Evolutionary conservation across 495 filamentous ascomycete genomes (phyloP), one percentile per base, ranked within the genome.

Genomic region (Margaritispora aquatica): DNA sequence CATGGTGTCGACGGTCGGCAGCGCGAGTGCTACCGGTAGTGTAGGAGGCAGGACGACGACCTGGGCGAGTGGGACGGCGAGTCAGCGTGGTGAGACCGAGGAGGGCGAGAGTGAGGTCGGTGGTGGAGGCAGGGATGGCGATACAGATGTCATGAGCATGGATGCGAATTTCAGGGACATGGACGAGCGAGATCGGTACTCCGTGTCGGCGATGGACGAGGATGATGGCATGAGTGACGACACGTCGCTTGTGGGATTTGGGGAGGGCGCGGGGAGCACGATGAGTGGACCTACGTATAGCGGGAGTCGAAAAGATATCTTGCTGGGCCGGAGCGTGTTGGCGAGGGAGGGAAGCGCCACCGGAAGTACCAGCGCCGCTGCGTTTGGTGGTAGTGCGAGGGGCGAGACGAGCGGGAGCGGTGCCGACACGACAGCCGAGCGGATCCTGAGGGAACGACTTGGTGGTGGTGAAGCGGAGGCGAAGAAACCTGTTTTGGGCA

Each of bases 231-330:
- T 92, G 76, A 90, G 87, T 59, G 91, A 96, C 62, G 89, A 92
- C 63, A 88, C 84, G 0, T 87, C 82, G 64, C 74, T 96, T 26
- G 91, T 95, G 9, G 92, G 84, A 0, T 95, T 95, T 59, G 92
- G 92, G 51, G 92, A 96, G 68, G 90, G 89, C 8, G 90, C 91
- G 13, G 86, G 85, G 55, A 92, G 85, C 65, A 91, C 87, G 0
- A 80, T 88, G 54, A 84, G 81, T 55, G 88, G 87, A 7, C 87
- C 87, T n/a, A 85, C 81, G 20, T 90, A 81, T 64, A 76, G 31
- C 19, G 51, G 66, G 29, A 63, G n/a, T n/a, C n/a, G n/a, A 57
- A 20, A 60, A 65, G 54, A 51, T 34, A 26, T 21, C n/a, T n/a
- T n/a, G n/a, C n/a, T 59, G 8, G 63, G 55, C 3, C 38, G 48